Evolutionary conservation across 1,284 basidiomycete species (phyloP), one percentile per base, ranked within the genome.

Genomic region (Sutorius eximius): DNA sequence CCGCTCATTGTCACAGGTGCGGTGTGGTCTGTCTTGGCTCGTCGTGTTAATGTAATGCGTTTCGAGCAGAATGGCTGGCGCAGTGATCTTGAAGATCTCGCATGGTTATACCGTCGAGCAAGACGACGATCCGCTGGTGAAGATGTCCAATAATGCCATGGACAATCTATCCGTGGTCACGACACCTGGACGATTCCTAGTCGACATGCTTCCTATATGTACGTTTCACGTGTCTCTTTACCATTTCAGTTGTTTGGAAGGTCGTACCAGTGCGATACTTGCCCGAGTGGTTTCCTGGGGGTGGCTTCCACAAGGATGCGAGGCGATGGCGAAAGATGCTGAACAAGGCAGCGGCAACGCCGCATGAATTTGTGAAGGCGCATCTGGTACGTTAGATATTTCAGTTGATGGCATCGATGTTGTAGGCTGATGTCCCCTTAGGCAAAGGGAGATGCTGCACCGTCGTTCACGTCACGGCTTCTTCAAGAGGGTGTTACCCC

Each of bases 211-310:
- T 13, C 68, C 69, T 10, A 45, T 63, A 3, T 52, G 67, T 73
- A 54, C 27, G 68, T 65, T 22, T 32, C 37, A 29, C 5, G 7
- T 29, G 5, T 34, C 4, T 16, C 1, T 34, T 24, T 3, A 10
- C 2, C 6, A 9, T 22, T 15, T 2, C 15, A 3, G 24, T 11
- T 5, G 5, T 5, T 33, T 48, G 16, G 45, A n/a, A 4, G 15
- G 9, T 18, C 9, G 0, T 0, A 3, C 1, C 36, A 72, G 71
- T 82, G 54, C 37, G 37, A 38, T 38, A 38, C n/a, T 20, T 38
- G 37, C 37, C 37, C 3, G 37, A 38, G n/a, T 38, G 79, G 80
- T 50, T 78, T 4, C 80, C 81, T 29, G 79, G 79, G 1, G 67
- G 72, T 30, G 69, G 71, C 1, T 81, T 81, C 62, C 70, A 76